Base-by-base conservation (phyloP, 2,329 filamentous ascomycete species). In the Paracamarosporium sp. region DNA sequence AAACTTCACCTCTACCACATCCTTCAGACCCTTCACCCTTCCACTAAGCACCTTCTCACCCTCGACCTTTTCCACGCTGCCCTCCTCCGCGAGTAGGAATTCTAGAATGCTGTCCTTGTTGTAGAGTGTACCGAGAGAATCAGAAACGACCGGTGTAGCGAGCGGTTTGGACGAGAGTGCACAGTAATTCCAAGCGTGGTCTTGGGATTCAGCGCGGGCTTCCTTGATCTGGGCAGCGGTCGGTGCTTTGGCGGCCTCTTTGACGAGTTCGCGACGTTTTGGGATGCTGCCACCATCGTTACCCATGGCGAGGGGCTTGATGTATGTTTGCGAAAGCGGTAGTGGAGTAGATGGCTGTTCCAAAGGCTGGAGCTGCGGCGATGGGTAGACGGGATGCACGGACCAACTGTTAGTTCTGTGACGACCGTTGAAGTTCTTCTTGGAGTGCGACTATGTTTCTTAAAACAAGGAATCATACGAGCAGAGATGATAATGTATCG, bases 201-300 rank as follows among this genome's bases (percentile, higher is more conserved):
- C 86, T 72, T 95, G 89, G 40, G 91, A 90, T 77, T 97, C 94
- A 72, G 90, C 88, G 64, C 90, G 90, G 8, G 90, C 90, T 63
- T 95, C 93, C 80, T 98, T 98, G 56, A 97, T 81, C 80, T 98
- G 90, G 45, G 91, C 89, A 27, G 92, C 85, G 31, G 91, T 96
- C 22, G 90, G 91, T 50, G 88, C 85, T 68, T 92, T 90, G 40
- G 93, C 92, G 27, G 93, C 92, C 77, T 94, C 90, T 79, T 96
- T 96, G 76, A 99, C 95, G 44, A 99, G 91, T 78, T 99, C 96
- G 72, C 93, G 90, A 30, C 96, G 91, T 62, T 90, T 98, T 5
- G 95, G 95, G 67, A 99, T 99, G 66, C 92, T 88, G 75, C 95
- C 95, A 67, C 95, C 95, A 76, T 99, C 95, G 80, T 99, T 99